Conservation (phyloP, 164 flowering plant species). For the grape (Vitis vinifera) region ASM3070453v1 NC_081808.1:6061501-6062000, state of each 20-base stretch:
- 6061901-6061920: slow-evolving; percentile 24
- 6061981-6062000: slow-evolving; percentile 34
- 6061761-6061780: slow-evolving; percentile 39
- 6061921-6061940: slow-evolving; percentile 27
- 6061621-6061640: too few relatives aligned
- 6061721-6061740: slow-evolving; percentile 36
- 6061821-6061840: slow-evolving; percentile 36
- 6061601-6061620: too few relatives aligned
- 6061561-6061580: too few relatives aligned
- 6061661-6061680: too few relatives aligned
- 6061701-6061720: slow-evolving; percentile 33
- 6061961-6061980: slow-evolving; percentile 28
- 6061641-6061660: too few relatives aligned
- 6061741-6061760: slow-evolving; percentile 32
- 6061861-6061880: slow-evolving; percentile 39
- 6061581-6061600: too few relatives aligned
- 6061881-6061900: slow-evolving; percentile 43
- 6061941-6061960: slow-evolving; percentile 21
- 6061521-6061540: too few relatives aligned
- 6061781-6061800: slow-evolving; percentile 35
- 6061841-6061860: slow-evolving; percentile 34
- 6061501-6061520: too few relatives aligned
- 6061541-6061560: too few relatives aligned
- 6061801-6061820: slow-evolving; percentile 22
- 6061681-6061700: slow-evolving; percentile 16